A percentile compares a stretch with the other conserved stretches of the same genome.
Evolutionary conservation across 495 filamentous ascomycete genomes (phyloP).

Genomic region (Lepidopterella palustris): DNA sequence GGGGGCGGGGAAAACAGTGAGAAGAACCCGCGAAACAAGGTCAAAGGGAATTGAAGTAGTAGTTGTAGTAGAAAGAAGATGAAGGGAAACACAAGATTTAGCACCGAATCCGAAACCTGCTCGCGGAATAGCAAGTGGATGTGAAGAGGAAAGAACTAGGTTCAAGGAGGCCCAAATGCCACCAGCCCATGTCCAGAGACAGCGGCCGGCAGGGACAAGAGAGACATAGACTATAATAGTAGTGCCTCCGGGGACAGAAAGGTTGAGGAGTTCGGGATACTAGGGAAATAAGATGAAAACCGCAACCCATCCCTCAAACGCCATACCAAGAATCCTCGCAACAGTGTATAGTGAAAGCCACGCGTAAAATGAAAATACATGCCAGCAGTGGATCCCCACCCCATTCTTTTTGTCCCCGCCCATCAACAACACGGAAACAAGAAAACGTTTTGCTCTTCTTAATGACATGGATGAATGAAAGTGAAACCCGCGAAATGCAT

Average conservation of each 20-base stretch:
- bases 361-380: not conserved
- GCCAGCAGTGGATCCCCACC: not conserved
- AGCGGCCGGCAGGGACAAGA: not conserved
- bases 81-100: not conserved
- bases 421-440: slow-evolving; percentile 1
- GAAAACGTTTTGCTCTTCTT: slow-evolving; percentile 21
- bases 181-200: not conserved
- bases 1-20: not conserved
- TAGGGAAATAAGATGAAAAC: not conserved
- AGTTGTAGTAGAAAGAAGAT: too few species aligned
- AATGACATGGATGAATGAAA: slow-evolving; percentile 14
- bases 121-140: not conserved
- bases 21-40: not conserved
- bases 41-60: not conserved
- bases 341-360: not conserved
- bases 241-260: not conserved
- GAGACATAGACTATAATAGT: not conserved
- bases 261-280: not conserved
- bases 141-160: too few species aligned
- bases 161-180: not conserved
- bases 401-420: slow-evolving; percentile 4
- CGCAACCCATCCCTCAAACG: not conserved
- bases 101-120: not conserved
- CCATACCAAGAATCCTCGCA: not conserved
- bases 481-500: slow-evolving; percentile 27